These are phyloP conservation scores for Collybia sordida DNA, from an alignment of 768 basidiomycete genomes.

Conservation along the genomic window DNA sequence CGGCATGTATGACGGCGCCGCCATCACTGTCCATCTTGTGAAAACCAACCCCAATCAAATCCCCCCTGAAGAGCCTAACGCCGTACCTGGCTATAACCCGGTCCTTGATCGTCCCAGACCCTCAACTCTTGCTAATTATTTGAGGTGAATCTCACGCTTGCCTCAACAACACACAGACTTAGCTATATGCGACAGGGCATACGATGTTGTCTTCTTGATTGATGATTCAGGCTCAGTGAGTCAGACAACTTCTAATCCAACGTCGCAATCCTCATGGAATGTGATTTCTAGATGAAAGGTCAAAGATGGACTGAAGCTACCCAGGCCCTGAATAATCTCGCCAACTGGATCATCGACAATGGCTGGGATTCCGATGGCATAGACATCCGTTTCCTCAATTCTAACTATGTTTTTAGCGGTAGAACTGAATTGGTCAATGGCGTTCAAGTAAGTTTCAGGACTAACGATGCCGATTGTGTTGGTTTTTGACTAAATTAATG, in stretches of 20 bases:
- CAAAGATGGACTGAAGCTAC: constrained; percentile 7
- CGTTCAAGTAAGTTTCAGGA: background rate
- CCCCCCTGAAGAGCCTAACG: constrained; percentile 10
- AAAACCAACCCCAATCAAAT: constrained; percentile 14
- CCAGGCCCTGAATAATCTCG: constrained; percentile 6
- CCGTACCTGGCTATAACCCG: constrained; percentile 12
- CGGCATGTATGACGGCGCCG: constrained; percentile 2
- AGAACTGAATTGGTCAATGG: background rate
- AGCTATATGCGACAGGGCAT: background rate
- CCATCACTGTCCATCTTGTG: constrained; percentile 6
- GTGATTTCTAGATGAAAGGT: constrained; percentile 3
- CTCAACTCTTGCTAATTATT: constrained; percentile 10
- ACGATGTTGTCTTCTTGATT: constrained; percentile 9
- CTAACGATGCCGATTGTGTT: background rate
- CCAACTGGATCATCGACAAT: constrained; percentile 2
- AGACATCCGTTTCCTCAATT: constrained; percentile 7
- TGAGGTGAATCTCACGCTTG: background rate
- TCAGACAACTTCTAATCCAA: background rate
- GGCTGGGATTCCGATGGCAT: constrained; percentile 6
- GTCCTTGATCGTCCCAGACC: constrained; percentile 14
- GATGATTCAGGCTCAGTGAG: constrained; percentile 8
- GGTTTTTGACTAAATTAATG: background rate
- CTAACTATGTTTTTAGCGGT: background rate
- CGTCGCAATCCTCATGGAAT: background rate
- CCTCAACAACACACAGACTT: background rate